Evolutionary conservation across 2,329 filamentous ascomycete genomes (phyloP).

Genomic region (Chaetomium sp.): DNA sequence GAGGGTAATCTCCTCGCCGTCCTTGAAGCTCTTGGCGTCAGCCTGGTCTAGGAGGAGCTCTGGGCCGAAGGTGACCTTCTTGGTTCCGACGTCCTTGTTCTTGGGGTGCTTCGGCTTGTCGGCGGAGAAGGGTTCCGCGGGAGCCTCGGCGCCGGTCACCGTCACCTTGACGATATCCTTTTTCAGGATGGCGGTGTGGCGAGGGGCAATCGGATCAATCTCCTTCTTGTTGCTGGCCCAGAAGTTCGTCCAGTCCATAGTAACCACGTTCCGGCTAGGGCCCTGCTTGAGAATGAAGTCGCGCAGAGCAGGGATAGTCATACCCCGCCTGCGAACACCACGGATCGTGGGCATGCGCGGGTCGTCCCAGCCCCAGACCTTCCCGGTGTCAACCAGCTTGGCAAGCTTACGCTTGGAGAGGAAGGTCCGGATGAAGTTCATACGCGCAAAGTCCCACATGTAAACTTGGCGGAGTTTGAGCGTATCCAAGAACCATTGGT

Average conservation of each 20-base stretch:
- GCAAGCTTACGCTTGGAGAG: constrained; percentile 85
- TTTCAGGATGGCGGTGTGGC: constrained; percentile 72
- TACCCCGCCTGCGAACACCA: constrained; percentile 74
- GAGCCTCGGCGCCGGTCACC: constrained; percentile 68
- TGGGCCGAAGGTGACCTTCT: constrained; percentile 79
- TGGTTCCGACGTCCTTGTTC: constrained; percentile 80
- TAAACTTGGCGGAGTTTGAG: constrained; percentile 74
- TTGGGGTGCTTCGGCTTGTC: constrained; percentile 88
- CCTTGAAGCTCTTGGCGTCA: constrained; percentile 78
- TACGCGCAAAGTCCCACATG: constrained; percentile 81
- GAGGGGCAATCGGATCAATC: constrained; percentile 74
- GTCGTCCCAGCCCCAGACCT: constrained; percentile 84
- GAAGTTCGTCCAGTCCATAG: constrained; percentile 79
- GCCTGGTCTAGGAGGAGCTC: constrained; percentile 82
- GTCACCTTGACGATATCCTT: constrained; percentile 72
- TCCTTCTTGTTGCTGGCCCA: constrained; percentile 79
- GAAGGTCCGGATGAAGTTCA: constrained; percentile 83
- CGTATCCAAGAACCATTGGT: constrained; percentile 80
- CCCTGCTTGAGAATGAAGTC: constrained; percentile 86
- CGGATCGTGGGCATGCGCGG: constrained; percentile 84
- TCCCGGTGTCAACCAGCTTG: constrained; percentile 75
- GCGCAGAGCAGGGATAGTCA: constrained; percentile 76
- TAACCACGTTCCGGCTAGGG: constrained; percentile 79
- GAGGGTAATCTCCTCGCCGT: constrained; percentile 88
- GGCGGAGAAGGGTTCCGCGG: constrained; percentile 63